phyloP scores from a whole-genome alignment of 2,329 filamentous ascomycete genomes.

The Botrytis paeoniae region DNA sequence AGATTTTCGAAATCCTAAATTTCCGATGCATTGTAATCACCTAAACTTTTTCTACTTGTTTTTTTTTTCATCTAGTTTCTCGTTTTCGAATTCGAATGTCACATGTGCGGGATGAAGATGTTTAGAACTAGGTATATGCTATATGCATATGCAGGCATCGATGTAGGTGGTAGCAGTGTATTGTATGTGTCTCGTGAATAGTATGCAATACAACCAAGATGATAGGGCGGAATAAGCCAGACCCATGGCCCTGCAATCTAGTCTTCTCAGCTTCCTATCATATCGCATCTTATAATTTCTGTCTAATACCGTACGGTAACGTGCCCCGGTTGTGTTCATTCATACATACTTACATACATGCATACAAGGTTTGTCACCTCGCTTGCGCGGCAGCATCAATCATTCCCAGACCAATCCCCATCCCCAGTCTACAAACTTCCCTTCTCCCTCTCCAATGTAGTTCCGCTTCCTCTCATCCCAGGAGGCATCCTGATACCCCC shows the following conservation, averaged over 20 bases:
- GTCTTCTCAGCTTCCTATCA: neutral
- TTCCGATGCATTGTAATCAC: neutral
- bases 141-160: neutral
- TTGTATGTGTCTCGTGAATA: neutral
- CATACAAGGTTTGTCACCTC: neutral
- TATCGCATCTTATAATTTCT: neutral
- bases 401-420: neutral
- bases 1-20: neutral
- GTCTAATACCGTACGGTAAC: neutral
- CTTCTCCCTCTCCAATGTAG: slow-evolving; percentile 10
- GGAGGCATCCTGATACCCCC: slow-evolving; percentile 56
- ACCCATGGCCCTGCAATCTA: neutral
- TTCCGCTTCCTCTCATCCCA: slow-evolving; percentile 40
- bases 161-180: neutral
- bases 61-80: neutral
- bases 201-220: neutral
- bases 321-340: neutral
- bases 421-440: slow-evolving; percentile 1
- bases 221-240: neutral
- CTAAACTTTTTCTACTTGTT: neutral
- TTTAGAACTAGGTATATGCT: neutral
- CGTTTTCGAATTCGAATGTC: neutral
- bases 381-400: too few relatives aligned
- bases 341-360: neutral
- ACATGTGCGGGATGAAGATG: too few relatives aligned